Base-by-base conservation (phyloP, 2,329 filamentous ascomycete species). In the Penicillium sp. region DNA sequence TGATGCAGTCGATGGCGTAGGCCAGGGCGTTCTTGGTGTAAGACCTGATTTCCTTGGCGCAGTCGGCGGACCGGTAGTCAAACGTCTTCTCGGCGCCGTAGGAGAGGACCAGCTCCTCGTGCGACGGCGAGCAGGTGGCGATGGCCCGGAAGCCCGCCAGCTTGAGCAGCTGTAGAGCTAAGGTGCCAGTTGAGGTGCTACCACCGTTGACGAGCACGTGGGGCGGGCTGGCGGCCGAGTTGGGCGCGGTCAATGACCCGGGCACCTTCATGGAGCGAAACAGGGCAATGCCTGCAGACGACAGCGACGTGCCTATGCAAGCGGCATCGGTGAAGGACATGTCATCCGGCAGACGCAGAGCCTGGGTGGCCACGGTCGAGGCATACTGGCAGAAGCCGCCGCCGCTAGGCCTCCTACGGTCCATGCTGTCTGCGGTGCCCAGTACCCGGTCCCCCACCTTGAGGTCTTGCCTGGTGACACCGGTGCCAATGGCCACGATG, bases 71-170 rank as follows among this genome's bases (percentile, higher is more conserved):
- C 2, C 23, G 55, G 34, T 65, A 65, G 41, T 64, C 60, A 19
- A 60, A 64, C 2, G 51, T 55, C 1, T 23, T 43, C 7, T 46
- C 54, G 3, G 63, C 63, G 3, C 63, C 61, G n/a, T 40, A 50
- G 4, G 16, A 5, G 10, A 50, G 33, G 0, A 60, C 59, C 0
- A 60, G 41, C 5, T 51, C 50, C 15, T 53, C 52, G 41, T 60
- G 60, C 2, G 11, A 38, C 1, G 62, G 56, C 1, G 62, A 64
- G 40, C 60, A 63, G n/a, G 60, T 63, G 0, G 57, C 47, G 7
- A 64, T 55, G 19, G 56, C 50, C 3, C 9, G 41, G n/a, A 44
- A 55, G 19, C 61, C 61, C 2, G 54, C 63, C 36, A 39, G n/a
- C 36, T 39, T 39, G 36, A 39, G 36, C 16, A 39, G 36, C 36